Evolutionary conservation across 2,329 filamentous ascomycete species (phyloP), one percentile per base, ranked within the genome.

Genomic region (Aspergillus candidus): DNA sequence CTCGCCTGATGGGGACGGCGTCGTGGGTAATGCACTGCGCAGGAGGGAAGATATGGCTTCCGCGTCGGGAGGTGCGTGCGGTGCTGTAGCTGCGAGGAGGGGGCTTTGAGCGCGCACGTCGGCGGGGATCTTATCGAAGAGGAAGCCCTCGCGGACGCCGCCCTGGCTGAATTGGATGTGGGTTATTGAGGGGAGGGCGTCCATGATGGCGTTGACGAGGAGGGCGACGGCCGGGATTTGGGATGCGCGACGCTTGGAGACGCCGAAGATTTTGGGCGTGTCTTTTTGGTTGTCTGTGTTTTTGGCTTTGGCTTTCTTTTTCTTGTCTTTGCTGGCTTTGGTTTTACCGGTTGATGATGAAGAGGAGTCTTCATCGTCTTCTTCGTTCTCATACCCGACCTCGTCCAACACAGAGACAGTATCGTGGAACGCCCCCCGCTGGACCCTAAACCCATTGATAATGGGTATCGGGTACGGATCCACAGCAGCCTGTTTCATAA

Each of bases 181-280:
- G 35, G 80, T 79, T 53, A 94, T 83, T 35, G 74, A 74, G 4
- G 86, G 86, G 2, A 94, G 74, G 1, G 82, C 78, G 33, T 78
- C 71, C 29, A 84, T 73, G 12, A 96, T 77, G 13, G 86, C 83
- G 29, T 84, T 79, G n/a, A 95, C 80, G 4, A 95, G 80, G 27
- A 87, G 80, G 0, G 82, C 80, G 29, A 95, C 88, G 27, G 90
- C 88, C 1, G 88, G 86, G 33, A 94, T 89, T 64, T 96, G 90
- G 11, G 76, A 74, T 8, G 87, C 83, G 36, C 90, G 77, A 1
- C 90, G 77, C 52, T 84, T 84, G 1, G 88, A 94, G 58, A 95
- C 80, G 30, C 89, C 85, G 57, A 86, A 89, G 32, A 73, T 69
- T 35, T 67, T 4, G 7, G 22, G 22, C 3, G 6, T 27, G 22